Base-by-base conservation (phyloP, 2,329 filamentous ascomycete genomes). In the Xylaria polymorpha region DNA sequence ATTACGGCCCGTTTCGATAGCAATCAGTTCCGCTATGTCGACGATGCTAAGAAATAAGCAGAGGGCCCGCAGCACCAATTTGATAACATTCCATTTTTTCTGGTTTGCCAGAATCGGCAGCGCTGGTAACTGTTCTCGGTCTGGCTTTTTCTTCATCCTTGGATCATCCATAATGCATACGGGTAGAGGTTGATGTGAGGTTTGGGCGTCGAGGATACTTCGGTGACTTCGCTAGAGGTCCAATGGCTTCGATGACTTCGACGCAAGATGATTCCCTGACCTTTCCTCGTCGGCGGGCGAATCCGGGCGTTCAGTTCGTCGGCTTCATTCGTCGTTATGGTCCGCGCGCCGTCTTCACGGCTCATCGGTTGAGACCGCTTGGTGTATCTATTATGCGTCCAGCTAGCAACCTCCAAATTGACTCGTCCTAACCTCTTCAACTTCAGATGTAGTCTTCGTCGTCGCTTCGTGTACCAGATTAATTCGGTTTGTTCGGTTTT, bases 11-110 rank as follows among this genome's bases (percentile, higher is more conserved):
- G 68, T 51, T 29, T 70, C 10, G 43, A 68, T 25, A n/a, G 46
- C 50, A 48, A 73, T 32, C 20, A 74, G 59, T 43, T 68, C 65
- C 5, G 14, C 70, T 12, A 70, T 9, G 10, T 53, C 60, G 39
- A 62, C 53, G 35, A 72, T 41, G 58, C 70, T 61, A 9, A 74
- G 15, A 6, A 62, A 22, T 35, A 73, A 57, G 46, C 66, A 61
- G 25, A 74, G 10, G 25, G 67, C 35, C 50, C 76, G 75, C 9
- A 75, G 32, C 29, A 76, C 50, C 25, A 78, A 63, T 65, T 75
- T 76, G 63, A 69, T 60, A 50, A 73, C 60, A 46, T 75, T 69
- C 74, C 76, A 77, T 67, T 61, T 71, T 43, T 25, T 58, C 65
- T 74, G 71, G 41, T 66, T 68, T 18, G 68, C 65, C 37, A 72